These are phyloP conservation scores for Noccaea bulbosa DNA, from an alignment of 345 rosid genomes.

Conservation along the genomic window DNA sequence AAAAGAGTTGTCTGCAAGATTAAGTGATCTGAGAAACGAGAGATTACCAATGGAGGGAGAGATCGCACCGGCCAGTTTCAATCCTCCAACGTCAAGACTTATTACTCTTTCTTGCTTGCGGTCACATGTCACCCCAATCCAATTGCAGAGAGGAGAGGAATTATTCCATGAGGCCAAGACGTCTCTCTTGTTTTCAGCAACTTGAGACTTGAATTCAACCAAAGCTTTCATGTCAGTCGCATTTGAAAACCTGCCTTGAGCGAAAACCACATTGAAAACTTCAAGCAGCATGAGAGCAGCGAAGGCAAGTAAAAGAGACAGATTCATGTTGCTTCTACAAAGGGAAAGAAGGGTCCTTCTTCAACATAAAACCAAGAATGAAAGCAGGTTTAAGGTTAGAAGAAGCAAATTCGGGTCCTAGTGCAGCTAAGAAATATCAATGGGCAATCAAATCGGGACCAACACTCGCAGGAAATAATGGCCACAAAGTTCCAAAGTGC, in stretches of 20 bases:
- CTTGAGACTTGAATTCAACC: slow-evolving; percentile 40
- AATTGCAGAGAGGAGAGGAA: slow-evolving; percentile 35
- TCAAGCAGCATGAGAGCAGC: slow-evolving; percentile 19
- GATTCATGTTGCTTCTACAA: slow-evolving; percentile 34
- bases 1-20: slow-evolving; percentile 41
- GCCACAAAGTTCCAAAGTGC: too few species aligned
- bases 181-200: slow-evolving; percentile 27
- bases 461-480: too few species aligned
- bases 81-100: slow-evolving; percentile 36
- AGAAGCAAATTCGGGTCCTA: slow-evolving; percentile 13
- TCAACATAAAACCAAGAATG: neutral
- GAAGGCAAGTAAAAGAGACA: slow-evolving; percentile 28
- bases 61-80: slow-evolving; percentile 26
- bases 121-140: slow-evolving; percentile 42
- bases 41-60: slow-evolving; percentile 48
- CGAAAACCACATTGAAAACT: too few species aligned
- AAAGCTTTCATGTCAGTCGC: slow-evolving; percentile 40
- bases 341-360: slow-evolving; percentile 2
- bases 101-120: slow-evolving; percentile 32
- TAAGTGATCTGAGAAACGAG: slow-evolving; percentile 39
- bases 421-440: too few species aligned
- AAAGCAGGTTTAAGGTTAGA: slow-evolving; percentile 3
- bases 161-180: slow-evolving; percentile 35
- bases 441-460: too few species aligned
- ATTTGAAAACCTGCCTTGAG: slow-evolving; percentile 16